Conservation (phyloP, 805 yeast species). For the Zygotorulaspora sp. region DNA sequence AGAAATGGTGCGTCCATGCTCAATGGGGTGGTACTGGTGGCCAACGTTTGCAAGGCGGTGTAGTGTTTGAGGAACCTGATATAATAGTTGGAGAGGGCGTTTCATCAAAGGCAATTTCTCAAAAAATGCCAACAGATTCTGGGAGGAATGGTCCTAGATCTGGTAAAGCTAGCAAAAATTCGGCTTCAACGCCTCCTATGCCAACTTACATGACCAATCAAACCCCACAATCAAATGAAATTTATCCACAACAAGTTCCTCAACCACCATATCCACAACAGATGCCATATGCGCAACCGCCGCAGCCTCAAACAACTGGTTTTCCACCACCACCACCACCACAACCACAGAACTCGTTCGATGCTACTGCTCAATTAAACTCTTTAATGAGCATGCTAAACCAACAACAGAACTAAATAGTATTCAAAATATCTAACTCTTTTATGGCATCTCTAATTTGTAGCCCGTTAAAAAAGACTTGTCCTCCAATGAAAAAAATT, state of each 20-base stretch:
- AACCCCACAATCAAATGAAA: constrained; percentile 16
- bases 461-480: constrained; percentile 1
- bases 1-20: constrained; percentile 80
- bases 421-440: too few species aligned
- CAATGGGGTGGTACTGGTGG: constrained; percentile 99
- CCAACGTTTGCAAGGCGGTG: constrained; percentile 67
- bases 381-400: constrained; percentile 42
- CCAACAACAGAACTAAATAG: constrained; percentile 33
- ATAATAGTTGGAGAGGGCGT: constrained; percentile 94
- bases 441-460: too few species aligned
- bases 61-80: constrained; percentile 94
- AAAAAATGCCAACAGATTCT: constrained; percentile 88
- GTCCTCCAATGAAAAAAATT: too few species aligned
- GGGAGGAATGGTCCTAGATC: constrained; percentile 83
- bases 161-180: constrained; percentile 47
- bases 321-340: constrained; percentile 20
- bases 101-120: constrained; percentile 85
- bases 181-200: constrained; percentile 33
- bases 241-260: constrained; percentile 23
- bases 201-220: constrained; percentile 15
- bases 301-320: constrained; percentile 12
- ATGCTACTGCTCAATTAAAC: constrained; percentile 40
- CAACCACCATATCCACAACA: constrained; percentile 19
- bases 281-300: constrained; percentile 12
- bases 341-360: constrained; percentile 29